Base-by-base conservation (phyloP, 257 asterid genomes). In the Coffea eugenioides region DNA sequence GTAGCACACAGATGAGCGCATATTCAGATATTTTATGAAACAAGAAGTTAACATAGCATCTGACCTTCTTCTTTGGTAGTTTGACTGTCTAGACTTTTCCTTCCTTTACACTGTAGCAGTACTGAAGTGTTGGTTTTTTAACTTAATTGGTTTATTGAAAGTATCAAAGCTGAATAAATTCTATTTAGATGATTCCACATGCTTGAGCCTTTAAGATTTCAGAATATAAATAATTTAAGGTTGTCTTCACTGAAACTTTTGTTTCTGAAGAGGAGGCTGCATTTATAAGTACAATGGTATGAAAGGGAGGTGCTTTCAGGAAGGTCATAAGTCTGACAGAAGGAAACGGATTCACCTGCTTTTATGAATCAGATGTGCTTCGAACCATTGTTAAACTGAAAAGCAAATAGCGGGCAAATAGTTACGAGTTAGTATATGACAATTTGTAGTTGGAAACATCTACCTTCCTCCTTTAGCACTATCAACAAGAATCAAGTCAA, bases 401-500 rank as follows among this genome's bases (percentile, higher is more conserved):
- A 14, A 79, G n/a, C 71, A 57, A 25, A 79, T 45, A 46, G 21
- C 1, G 25, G 73, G 69, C 45, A 43, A 48, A 36, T 39, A 34
- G 12, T 62, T 49, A 62, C 25, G 52, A 34, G 59, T 36, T 51
- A n/a, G 43, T 49, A 68, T 34, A 71, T 25, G 11, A 34, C 14
- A 43, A 3, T 14, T 8, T 49, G 11, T 62, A 25, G 39, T 16
- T 54, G 34, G 39, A 80, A 31, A 25, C 36, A 67, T 64, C 43
- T 80, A 96, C 99, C 98, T 96, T 86, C 99, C 99, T 57, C 98
- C 99, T 80, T 66, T 82, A 78, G 97, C 97, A 83, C 98, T 94
- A 79, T 92, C 98, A 70, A 91, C 97, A 70, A 96, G 99, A 84
- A 94, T 52, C 98, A 97, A 96, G 80, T 96, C 98, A 88, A 90